A percentile compares a stretch with the other conserved stretches of the same genome.
Evolutionary conservation across 371 early-diverging fungal genomes (phyloP).

Genomic region (Mucor indicus): DNA sequence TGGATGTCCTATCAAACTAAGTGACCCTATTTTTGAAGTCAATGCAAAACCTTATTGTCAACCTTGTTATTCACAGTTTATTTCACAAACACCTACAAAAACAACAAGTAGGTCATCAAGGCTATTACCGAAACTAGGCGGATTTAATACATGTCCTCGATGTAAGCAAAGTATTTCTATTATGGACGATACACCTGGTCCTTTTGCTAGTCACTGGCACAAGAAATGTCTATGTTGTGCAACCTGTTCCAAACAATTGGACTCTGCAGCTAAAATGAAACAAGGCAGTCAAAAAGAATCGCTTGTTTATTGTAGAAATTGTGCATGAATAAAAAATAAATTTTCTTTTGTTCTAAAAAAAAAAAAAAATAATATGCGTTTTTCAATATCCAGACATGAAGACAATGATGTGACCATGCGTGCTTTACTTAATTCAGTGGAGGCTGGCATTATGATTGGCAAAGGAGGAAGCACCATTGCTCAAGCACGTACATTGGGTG

Average conservation of each 20-base stretch:
- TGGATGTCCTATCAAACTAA: conserved; percentile 10
- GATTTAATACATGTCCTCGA: conserved; percentile 51
- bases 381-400: neutral
- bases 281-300: conserved; percentile 34
- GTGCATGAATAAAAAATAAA: conserved; percentile 4
- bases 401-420: conserved; percentile 51
- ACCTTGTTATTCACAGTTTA: conserved; percentile 4
- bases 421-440: conserved; percentile 85
- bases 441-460: conserved; percentile 94
- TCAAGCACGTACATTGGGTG: conserved; percentile 77
- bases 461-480: conserved; percentile 84
- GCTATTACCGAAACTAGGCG: conserved; percentile 50
- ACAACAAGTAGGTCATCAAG: neutral
- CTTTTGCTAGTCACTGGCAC: conserved; percentile 58
- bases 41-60: conserved; percentile 8
- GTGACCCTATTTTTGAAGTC: conserved; percentile 16
- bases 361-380: too few species aligned
- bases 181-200: conserved; percentile 58
- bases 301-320: conserved; percentile 49
- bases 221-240: conserved; percentile 56
- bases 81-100: neutral
- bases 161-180: conserved; percentile 49
- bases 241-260: conserved; percentile 53
- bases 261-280: conserved; percentile 52
- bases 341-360: neutral